Evolutionary conservation across 2,329 filamentous ascomycete genomes (phyloP).

Genomic region (Fusarium sp.): DNA sequence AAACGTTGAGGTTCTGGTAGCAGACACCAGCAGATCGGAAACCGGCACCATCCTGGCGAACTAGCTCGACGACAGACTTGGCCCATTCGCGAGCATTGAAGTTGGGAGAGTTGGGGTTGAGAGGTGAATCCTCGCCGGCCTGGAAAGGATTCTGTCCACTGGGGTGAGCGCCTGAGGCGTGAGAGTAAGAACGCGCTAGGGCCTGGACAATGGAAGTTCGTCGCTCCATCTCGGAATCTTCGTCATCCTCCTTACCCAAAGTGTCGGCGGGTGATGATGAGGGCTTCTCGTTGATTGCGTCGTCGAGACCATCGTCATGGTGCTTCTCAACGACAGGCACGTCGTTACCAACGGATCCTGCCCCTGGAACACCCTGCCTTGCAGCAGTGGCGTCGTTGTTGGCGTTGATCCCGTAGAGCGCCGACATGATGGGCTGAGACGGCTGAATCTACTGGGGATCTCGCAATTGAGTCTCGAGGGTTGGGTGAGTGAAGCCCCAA

Average conservation of each 20-base stretch:
- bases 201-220: constrained; percentile 68
- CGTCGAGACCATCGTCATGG: constrained; percentile 52
- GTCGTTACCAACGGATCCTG: constrained; percentile 44
- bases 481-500: constrained; percentile 18
- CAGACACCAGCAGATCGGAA: constrained; percentile 75
- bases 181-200: constrained; percentile 70
- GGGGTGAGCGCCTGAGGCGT: constrained; percentile 57
- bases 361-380: constrained; percentile 57
- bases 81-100: constrained; percentile 73
- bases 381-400: constrained; percentile 66
- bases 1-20: constrained; percentile 78
- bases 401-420: constrained; percentile 51
- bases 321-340: constrained; percentile 50
- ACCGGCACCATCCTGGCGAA: constrained; percentile 65
- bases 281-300: constrained; percentile 46
- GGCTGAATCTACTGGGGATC: constrained; percentile 25
- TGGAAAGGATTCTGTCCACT: constrained; percentile 66
- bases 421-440: constrained; percentile 43
- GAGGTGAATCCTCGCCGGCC: constrained; percentile 62
- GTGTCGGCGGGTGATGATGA: constrained; percentile 49
- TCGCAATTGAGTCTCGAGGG: constrained; percentile 38
- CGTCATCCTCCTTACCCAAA: constrained; percentile 52
- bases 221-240: constrained; percentile 62
- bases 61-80: constrained; percentile 69
- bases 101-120: constrained; percentile 67